A percentile compares a stretch with the other conserved stretches of the same genome.
Evolutionary conservation across 306 rosid species (phyloP).

Genomic region (Cicer pinnatifidum): DNA sequence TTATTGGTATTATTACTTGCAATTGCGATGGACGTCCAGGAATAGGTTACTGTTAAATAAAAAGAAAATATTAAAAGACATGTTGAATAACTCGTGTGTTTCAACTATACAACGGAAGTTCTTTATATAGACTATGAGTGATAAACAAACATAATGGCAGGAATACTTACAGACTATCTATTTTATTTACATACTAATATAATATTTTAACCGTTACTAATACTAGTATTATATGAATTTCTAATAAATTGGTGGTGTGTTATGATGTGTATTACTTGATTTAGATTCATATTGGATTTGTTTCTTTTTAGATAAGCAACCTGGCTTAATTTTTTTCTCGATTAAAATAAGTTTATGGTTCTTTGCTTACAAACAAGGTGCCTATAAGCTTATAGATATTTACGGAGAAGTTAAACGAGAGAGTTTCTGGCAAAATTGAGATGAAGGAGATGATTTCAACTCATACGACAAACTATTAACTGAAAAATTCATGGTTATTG

Average conservation of each 20-base stretch:
- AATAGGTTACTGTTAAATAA: background rate
- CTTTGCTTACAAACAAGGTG: background rate
- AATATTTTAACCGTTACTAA: background rate
- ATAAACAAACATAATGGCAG: too few relatives aligned
- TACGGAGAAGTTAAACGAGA: background rate
- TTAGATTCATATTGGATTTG: background rate
- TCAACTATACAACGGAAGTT: too few relatives aligned
- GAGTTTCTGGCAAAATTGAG: background rate
- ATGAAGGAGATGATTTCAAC: background rate
- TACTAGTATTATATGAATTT: conserved; percentile 6
- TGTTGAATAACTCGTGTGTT: too few relatives aligned
- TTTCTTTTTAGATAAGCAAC: background rate
- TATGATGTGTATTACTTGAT: conserved; percentile 11
- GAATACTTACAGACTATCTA: too few relatives aligned
- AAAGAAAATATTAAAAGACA: too few relatives aligned
- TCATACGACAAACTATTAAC: background rate
- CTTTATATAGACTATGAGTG: too few relatives aligned
- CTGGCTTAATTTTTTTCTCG: background rate
- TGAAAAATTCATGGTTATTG: background rate
- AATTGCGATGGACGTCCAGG: conserved; percentile 21
- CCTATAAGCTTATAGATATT: background rate
- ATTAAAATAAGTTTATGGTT: background rate
- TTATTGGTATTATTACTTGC: background rate
- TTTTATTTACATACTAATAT: too few relatives aligned
- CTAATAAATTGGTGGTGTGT: conserved; percentile 15